Conservation (phyloP, 2,329 filamentous ascomycete species). For the Corynespora cassiicola region DNA sequence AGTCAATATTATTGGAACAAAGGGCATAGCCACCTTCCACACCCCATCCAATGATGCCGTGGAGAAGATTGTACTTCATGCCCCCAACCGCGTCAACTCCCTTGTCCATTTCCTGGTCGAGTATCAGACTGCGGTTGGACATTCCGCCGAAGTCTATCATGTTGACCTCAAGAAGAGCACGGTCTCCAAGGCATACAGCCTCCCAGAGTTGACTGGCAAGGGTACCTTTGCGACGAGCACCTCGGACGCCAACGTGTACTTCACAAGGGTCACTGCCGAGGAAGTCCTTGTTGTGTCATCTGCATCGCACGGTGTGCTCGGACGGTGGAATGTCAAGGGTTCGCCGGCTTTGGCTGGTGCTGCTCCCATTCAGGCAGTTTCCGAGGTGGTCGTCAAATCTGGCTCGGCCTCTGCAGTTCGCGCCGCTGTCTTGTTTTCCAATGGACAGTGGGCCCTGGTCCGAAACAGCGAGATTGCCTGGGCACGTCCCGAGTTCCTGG, state of each 20-base stretch:
- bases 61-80: conserved; percentile 70
- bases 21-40: conserved; percentile 50
- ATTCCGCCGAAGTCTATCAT: conserved; percentile 87
- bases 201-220: conserved; percentile 72
- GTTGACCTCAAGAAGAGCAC: conserved; percentile 73
- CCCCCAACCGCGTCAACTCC: conserved; percentile 74
- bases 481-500: conserved; percentile 81
- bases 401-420: conserved; percentile 76
- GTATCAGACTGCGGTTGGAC: conserved; percentile 71
- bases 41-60: conserved; percentile 49
- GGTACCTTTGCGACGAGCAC: conserved; percentile 83
- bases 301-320: conserved; percentile 75
- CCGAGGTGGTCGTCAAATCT: conserved; percentile 80
- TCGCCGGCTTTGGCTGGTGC: conserved; percentile 36
- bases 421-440: conserved; percentile 70
- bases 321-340: conserved; percentile 70
- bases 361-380: conserved; percentile 70
- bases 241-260: conserved; percentile 82
- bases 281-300: conserved; percentile 80
- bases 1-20: conserved; percentile 70
- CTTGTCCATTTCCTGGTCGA: conserved; percentile 86
- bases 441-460: conserved; percentile 80
- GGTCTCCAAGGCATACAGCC: conserved; percentile 78
- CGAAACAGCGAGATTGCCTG: conserved; percentile 83
- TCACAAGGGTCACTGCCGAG: conserved; percentile 78